Evolutionary conservation across 148 eudicot genomes (phyloP).

Genomic region (Rhododendron griersonianum): DNA sequence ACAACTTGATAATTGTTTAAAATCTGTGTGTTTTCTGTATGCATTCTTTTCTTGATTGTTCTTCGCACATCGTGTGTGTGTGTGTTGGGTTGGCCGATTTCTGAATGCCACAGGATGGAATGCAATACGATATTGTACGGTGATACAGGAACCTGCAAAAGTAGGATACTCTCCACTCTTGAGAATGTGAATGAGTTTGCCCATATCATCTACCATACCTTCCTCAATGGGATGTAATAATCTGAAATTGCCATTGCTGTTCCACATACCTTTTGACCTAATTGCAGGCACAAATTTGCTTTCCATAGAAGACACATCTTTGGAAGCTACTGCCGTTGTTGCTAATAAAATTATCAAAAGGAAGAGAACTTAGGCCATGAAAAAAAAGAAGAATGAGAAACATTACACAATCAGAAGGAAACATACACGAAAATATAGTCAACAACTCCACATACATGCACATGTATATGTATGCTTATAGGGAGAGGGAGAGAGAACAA

Average conservation of each 20-base stretch:
- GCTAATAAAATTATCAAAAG: background rate
- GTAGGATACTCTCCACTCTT: background rate
- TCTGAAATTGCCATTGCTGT: background rate
- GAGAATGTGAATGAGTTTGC: background rate
- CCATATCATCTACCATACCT: background rate
- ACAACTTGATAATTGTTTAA: background rate
- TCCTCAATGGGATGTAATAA: background rate
- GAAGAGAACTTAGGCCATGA: background rate
- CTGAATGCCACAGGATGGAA: background rate
- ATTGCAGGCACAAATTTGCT: constrained; percentile 10
- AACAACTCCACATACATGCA: background rate
- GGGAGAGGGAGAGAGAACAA: background rate
- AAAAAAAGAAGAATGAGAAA: background rate
- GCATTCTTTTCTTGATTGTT: background rate
- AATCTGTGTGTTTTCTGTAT: background rate
- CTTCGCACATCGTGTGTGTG: background rate
- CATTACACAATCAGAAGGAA: background rate
- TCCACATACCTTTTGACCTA: constrained; percentile 14
- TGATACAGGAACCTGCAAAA: background rate
- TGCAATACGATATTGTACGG: background rate
- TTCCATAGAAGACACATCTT: constrained; percentile 10
- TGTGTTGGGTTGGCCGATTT: background rate
- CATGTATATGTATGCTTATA: background rate
- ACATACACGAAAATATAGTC: background rate
- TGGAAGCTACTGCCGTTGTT: constrained; percentile 16